Evolutionary conservation across 257 asterid genomes (phyloP), one percentile per base, ranked within the genome.

Genomic region (Primulina tabacum): DNA sequence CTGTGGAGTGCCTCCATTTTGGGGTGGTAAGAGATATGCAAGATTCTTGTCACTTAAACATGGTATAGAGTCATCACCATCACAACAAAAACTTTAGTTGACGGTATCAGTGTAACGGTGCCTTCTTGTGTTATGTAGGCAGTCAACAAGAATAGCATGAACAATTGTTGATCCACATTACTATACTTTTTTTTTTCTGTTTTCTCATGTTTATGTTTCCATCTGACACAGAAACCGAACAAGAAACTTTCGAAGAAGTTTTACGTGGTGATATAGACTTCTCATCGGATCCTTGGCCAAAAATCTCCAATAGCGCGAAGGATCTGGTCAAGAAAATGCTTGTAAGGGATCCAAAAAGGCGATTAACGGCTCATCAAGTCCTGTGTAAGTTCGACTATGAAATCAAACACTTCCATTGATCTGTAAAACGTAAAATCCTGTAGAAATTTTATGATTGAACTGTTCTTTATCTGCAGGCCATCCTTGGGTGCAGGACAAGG

Each of bases 251-350:
- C 58, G 76, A 78, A 18, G 62, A 73, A 26, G 66, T 78, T n/a
- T 18, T 78, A 61, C 60, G 62, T 50, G 76, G 79, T 2, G 78
- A 73, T 12, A 67, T 78, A 47, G 79, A 74, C 75, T 78, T 69
- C 73, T 33, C 64, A 1, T 78, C 79, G 6, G 82, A 74, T 69
- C 82, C 82, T 14, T 78, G 82, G 82, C 82, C 82, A 40, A 74
- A 37, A 7, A 70, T 78, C 62, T 78, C 82, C 1, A 72, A 73
- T 12, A 60, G 79, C 17, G 82, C 82, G 17, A 78, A 78, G 30
- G 73, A 74, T 65, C 61, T 78, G n/a, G 73, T 78, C 24, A 60
- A 68, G 73, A 65, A 40, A 37, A 78, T 78, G 82, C 82, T 78
- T 37, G 70, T 73, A 35, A 38, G 79, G 65, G 82, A 78, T 71